A percentile compares a stretch with the other conserved stretches of the same genome.
phyloP scores from a whole-genome alignment of 2,329 filamentous ascomycete genomes.

The Shiraia sp. region DNA sequence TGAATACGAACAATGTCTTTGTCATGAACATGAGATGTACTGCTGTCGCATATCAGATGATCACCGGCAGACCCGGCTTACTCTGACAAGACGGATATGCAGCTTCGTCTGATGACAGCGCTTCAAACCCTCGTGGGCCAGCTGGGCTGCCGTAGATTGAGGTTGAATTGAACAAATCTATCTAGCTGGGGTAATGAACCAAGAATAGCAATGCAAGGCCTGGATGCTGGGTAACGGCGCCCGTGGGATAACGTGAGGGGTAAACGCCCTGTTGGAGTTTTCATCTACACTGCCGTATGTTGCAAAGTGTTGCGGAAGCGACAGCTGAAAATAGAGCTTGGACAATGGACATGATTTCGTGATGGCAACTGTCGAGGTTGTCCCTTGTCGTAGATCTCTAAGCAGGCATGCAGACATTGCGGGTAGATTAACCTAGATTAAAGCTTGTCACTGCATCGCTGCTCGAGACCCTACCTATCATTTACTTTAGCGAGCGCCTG shows the following conservation, averaged over 20 bases:
- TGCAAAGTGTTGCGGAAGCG: slow-evolving; percentile 28
- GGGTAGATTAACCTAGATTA: slow-evolving; percentile 47
- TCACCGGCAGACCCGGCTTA: slow-evolving; percentile 6
- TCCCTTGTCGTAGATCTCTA: slow-evolving; percentile 41
- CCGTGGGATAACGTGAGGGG: slow-evolving; percentile 10
- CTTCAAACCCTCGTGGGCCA: slow-evolving; percentile 18
- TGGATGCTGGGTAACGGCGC: slow-evolving; percentile 17
- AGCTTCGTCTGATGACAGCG: slow-evolving; percentile 15
- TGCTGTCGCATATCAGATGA: slow-evolving; percentile 14
- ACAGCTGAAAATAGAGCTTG: slow-evolving; percentile 32
- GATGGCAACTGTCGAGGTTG: slow-evolving; percentile 20
- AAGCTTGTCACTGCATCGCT: slow-evolving; percentile 41
- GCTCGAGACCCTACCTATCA: slow-evolving; percentile 24
- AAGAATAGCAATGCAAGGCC: slow-evolving; percentile 37
- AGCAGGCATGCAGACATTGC: slow-evolving; percentile 38
- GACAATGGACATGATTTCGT: slow-evolving; percentile 17
- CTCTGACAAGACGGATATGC: slow-evolving; percentile 8
- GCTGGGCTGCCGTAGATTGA: slow-evolving; percentile 30
- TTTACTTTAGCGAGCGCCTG: slow-evolving; percentile 31
- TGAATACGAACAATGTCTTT: slow-evolving; percentile 7
- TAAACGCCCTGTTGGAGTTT: slow-evolving; percentile 18
- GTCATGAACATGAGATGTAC: slow-evolving; percentile 1
- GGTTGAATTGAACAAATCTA: slow-evolving; percentile 36
- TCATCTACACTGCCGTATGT: slow-evolving; percentile 36
- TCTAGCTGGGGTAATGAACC: slow-evolving; percentile 28